phyloP scores from a whole-genome alignment of 257 asterid genomes.

The Pogostemon cablin region DNA sequence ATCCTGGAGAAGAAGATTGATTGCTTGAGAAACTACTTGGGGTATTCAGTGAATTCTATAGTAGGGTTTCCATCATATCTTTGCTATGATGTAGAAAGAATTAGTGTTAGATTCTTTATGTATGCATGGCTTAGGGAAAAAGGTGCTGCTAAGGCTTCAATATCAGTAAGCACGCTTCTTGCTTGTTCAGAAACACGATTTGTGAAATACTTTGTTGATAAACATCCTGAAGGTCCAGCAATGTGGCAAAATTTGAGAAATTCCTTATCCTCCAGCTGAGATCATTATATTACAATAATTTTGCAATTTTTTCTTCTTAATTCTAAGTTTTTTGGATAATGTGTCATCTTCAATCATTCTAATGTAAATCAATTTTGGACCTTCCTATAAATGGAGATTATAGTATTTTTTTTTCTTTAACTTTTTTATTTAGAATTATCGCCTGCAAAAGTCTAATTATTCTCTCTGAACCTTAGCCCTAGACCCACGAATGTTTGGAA shows the following conservation, averaged over 20 bases:
- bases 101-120: slow-evolving; percentile 68
- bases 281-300: slow-evolving; percentile 15
- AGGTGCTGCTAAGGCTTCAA: slow-evolving; percentile 75
- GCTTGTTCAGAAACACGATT: slow-evolving; percentile 75
- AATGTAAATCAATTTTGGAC: no score
- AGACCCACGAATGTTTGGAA: no score
- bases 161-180: slow-evolving; percentile 73
- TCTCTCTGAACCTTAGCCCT: no score
- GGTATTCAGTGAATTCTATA: slow-evolving; percentile 73
- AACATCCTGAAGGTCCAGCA: slow-evolving; percentile 80
- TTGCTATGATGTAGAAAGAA: slow-evolving; percentile 75
- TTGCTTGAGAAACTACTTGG: slow-evolving; percentile 53
- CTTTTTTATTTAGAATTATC: no score
- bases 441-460: no score
- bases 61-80: slow-evolving; percentile 70
- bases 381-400: no score
- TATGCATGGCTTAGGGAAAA: slow-evolving; percentile 74
- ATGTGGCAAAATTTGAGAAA: slow-evolving; percentile 66
- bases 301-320: no score
- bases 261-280: slow-evolving; percentile 37
- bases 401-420: no score
- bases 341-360: no score
- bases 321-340: no score
- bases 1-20: slow-evolving; percentile 67
- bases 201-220: slow-evolving; percentile 62